Percentiles rank a stretch among this genome's conserved stretches.
Evolutionary conservation across 192 early-diverging fungal genomes (phyloP).

Genomic region (Coemansia reversa): DNA sequence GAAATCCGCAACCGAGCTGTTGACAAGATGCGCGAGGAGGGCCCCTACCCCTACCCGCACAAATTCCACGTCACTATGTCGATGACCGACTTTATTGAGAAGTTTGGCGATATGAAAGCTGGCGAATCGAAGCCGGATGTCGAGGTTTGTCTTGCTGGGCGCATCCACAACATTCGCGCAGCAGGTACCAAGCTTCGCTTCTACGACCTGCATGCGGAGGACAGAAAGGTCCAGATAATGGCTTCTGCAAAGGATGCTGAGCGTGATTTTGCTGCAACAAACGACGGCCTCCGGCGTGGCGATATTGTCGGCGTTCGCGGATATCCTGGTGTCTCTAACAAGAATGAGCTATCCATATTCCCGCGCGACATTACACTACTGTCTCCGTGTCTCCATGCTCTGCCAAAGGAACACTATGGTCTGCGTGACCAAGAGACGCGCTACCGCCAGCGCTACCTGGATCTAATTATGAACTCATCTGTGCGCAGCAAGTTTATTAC

Average conservation of each 20-base stretch:
- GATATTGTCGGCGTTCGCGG: constrained; percentile 96
- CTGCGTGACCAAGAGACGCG: constrained; percentile 97
- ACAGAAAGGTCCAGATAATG: constrained; percentile 92
- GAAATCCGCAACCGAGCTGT: constrained; percentile 90
- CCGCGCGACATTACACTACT: constrained; percentile 84
- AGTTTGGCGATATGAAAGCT: constrained; percentile 68
- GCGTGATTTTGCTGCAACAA: constrained; percentile 74
- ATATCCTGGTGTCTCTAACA: constrained; percentile 87
- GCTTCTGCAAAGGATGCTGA: constrained; percentile 71
- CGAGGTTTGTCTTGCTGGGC: constrained; percentile 79
- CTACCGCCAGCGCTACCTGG: constrained; percentile 97
- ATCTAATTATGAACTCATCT: constrained; percentile 97
- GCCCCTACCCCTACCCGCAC: constrained; percentile 95
- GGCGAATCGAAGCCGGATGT: constrained; percentile 68
- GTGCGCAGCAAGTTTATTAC: constrained; percentile 94
- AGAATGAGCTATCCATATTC: constrained; percentile 94
- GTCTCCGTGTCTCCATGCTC: constrained; percentile 91
- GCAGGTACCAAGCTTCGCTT: constrained; percentile 89
- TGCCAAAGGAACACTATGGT: constrained; percentile 93
- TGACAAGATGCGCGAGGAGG: constrained; percentile 75
- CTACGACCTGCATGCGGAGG: constrained; percentile 94
- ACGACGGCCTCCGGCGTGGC: constrained; percentile 84
- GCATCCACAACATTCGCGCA: constrained; percentile 95
- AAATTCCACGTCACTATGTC: constrained; percentile 93
- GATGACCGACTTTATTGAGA: constrained; percentile 82